A percentile compares a stretch with the other conserved stretches of the same genome.
Conservation (phyloP, 129 eudicot genomes). For the Flaveria brownii region DNA sequence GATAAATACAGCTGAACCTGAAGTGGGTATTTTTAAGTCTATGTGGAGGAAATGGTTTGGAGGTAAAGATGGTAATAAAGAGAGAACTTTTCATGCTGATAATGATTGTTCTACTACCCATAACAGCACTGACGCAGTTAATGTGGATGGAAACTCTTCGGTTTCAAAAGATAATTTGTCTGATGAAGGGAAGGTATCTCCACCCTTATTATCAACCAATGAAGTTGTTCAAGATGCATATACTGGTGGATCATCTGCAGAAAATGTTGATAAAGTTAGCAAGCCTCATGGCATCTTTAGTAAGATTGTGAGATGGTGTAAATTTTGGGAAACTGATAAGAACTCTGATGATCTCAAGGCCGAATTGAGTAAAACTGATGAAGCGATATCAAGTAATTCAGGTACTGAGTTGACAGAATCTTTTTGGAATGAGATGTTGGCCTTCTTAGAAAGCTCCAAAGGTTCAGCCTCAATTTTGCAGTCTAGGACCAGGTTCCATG, state of each 20-base stretch:
- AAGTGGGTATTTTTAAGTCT: slow-evolving; percentile 47
- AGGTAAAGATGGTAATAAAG: slow-evolving; percentile 32
- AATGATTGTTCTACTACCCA: slow-evolving; percentile 7
- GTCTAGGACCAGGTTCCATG: slow-evolving; percentile 76
- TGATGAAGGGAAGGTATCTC: slow-evolving; percentile 24
- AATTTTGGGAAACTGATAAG: slow-evolving; percentile 38
- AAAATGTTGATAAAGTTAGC: slow-evolving; percentile 26
- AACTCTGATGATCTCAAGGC: slow-evolving; percentile 32
- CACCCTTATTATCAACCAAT: slow-evolving; percentile 37
- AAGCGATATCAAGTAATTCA: slow-evolving; percentile 24
- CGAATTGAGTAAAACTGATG: slow-evolving; percentile 24
- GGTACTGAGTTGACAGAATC: slow-evolving; percentile 48
- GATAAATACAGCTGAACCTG: slow-evolving; percentile 32
- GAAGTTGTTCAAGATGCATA: slow-evolving; percentile 35
- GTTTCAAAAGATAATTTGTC: slow-evolving; percentile 27
- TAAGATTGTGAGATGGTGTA: slow-evolving; percentile 51
- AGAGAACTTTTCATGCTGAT: not conserved
- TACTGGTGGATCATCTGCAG: slow-evolving; percentile 22
- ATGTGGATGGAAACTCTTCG: slow-evolving; percentile 27
- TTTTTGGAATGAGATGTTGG: slow-evolving; percentile 67
- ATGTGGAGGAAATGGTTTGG: slow-evolving; percentile 54
- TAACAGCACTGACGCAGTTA: slow-evolving; percentile 22
- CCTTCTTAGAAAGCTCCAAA: slow-evolving; percentile 52
- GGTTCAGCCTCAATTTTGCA: slow-evolving; percentile 46
- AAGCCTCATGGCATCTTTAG: slow-evolving; percentile 36